Percentiles rank a stretch among this genome's conserved stretches.
These are phyloP conservation scores for Pseudonitzschia delicatissima DNA, from an alignment of 108 stramenopile species.

Conservation along the genomic window DNA sequence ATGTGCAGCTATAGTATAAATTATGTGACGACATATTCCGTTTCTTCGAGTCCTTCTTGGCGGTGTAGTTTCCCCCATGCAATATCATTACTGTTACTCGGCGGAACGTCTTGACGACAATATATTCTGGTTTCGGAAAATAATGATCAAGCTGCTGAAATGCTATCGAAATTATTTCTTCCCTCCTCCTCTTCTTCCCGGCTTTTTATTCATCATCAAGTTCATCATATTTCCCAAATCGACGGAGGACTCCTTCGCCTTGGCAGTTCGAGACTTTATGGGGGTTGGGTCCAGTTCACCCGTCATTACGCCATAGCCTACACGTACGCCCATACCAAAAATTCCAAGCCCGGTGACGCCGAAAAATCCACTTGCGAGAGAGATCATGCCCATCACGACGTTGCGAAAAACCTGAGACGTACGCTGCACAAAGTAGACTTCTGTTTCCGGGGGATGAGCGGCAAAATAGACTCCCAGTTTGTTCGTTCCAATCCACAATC, in stretches of 20 bases:
- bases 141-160: no score
- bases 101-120: no score
- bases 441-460: conserved; percentile 55
- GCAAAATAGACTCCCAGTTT: conserved; percentile 58
- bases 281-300: conserved; percentile 85
- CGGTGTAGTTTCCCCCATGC: no score
- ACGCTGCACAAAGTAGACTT: conserved; percentile 63
- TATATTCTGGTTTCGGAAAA: no score
- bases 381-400: conserved; percentile 67
- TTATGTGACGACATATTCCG: no score
- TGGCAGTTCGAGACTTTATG: conserved; percentile 23
- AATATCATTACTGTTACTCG: no score
- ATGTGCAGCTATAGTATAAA: no score
- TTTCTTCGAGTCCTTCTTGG: no score
- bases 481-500: conserved; percentile 59
- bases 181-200: conserved; percentile 35
- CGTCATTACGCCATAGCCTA: conserved; percentile 67
- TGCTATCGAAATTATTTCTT: no score
- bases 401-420: conserved; percentile 62
- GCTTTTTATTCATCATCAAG: conserved; percentile 77
- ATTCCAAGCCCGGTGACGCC: conserved; percentile 79
- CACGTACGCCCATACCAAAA: conserved; percentile 63
- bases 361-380: conserved; percentile 77
- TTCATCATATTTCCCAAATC: conserved; percentile 73
- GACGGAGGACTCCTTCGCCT: conserved; percentile 37